Evolutionary conservation across 2,329 filamentous ascomycete genomes (phyloP).

Genomic region (Penicillium psychrosexuale): DNA sequence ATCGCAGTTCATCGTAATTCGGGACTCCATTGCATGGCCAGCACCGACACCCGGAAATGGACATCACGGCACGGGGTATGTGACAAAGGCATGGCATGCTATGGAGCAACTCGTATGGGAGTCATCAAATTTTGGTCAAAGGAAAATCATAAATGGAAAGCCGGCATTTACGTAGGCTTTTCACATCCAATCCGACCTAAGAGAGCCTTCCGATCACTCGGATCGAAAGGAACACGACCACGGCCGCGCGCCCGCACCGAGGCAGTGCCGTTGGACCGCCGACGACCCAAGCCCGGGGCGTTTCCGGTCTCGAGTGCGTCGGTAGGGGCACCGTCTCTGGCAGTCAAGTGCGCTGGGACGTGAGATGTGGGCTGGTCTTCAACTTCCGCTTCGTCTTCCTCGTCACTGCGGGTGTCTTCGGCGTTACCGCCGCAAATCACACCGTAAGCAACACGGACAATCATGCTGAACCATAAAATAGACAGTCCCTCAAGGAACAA

Average conservation of each 20-base stretch:
- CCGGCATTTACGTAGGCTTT: conserved; percentile 51
- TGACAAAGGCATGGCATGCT: conserved; percentile 16
- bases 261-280: conserved; percentile 34
- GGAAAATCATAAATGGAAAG: not conserved
- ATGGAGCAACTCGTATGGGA: conserved; percentile 12
- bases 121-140: conserved; percentile 16
- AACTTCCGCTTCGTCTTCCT: conserved; percentile 52
- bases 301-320: conserved; percentile 24
- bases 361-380: conserved; percentile 25
- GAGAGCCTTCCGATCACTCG: conserved; percentile 63
- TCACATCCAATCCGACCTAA: conserved; percentile 80
- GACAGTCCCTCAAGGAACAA: conserved; percentile 76
- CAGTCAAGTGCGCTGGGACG: conserved; percentile 17
- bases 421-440: conserved; percentile 72
- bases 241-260: conserved; percentile 36
- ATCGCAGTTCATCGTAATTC: conserved; percentile 21
- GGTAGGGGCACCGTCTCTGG: conserved; percentile 25
- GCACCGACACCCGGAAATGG: not conserved
- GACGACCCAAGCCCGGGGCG: conserved; percentile 32
- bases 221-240: conserved; percentile 40
- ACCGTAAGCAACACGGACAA: conserved; percentile 74
- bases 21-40: conserved; percentile 15
- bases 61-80: not conserved
- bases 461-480: conserved; percentile 86
- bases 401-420: conserved; percentile 83